Evolutionary conservation across 306 rosid species (phyloP).

Genomic region (Adenanthera pavonina): DNA sequence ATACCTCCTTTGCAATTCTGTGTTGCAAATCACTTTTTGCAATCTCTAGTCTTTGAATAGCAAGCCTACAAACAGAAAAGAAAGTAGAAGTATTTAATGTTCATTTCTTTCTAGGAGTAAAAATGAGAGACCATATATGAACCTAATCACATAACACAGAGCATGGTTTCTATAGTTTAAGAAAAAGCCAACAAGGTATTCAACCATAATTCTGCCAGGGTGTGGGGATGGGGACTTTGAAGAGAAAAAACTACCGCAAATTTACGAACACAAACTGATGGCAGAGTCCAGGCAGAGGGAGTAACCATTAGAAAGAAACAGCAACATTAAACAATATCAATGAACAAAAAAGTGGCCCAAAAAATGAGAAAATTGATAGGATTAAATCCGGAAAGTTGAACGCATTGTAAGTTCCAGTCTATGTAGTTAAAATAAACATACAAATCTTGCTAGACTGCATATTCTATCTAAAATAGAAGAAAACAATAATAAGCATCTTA

Average conservation of each 20-base stretch:
- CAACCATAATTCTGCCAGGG: neutral
- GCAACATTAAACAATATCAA: neutral
- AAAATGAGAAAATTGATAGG: neutral
- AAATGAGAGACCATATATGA: neutral
- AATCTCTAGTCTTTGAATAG: slow-evolving; percentile 94
- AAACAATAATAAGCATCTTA: slow-evolving; percentile 54
- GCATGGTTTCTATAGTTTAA: slow-evolving; percentile 18
- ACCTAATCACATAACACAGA: slow-evolving; percentile 22
- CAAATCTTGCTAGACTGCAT: neutral
- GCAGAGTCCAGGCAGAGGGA: neutral
- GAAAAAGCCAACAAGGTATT: neutral
- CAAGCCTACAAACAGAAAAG: slow-evolving; percentile 60
- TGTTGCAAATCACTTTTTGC: slow-evolving; percentile 94
- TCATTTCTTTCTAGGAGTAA: neutral
- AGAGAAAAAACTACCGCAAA: neutral
- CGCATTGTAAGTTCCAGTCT: neutral
- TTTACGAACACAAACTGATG: neutral
- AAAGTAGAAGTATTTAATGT: slow-evolving; percentile 2
- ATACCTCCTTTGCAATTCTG: slow-evolving; percentile 97
- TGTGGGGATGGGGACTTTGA: neutral
- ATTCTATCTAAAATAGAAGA: neutral
- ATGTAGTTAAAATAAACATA: neutral
- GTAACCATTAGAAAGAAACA: neutral
- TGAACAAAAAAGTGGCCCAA: neutral
- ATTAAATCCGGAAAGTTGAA: neutral